Evolutionary conservation across 2,329 filamentous ascomycete species (phyloP).

Genomic region (Cephalotrichum gorgonifer): DNA sequence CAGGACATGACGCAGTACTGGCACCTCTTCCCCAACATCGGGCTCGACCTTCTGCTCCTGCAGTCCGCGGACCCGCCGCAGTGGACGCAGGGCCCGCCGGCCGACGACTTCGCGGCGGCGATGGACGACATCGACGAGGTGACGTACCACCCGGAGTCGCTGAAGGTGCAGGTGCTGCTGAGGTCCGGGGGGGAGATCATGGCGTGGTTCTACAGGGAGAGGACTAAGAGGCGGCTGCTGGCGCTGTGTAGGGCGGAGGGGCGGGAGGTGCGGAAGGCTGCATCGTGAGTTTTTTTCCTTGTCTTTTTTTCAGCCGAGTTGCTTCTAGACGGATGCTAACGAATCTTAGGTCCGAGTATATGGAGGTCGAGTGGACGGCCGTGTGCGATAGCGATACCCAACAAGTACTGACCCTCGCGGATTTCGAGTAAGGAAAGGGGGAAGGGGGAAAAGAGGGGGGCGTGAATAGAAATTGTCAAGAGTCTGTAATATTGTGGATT

Average conservation of each 20-base stretch:
- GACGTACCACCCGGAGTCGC: constrained; percentile 28
- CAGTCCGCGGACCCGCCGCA: constrained; percentile 28
- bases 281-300: constrained; percentile 19
- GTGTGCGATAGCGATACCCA: not conserved
- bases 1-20: constrained; percentile 42
- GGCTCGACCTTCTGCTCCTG: constrained; percentile 41
- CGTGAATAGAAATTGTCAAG: too few relatives aligned
- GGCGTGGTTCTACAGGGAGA: constrained; percentile 39
- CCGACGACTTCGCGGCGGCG: constrained; percentile 38
- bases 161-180: constrained; percentile 27
- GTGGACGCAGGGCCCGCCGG: constrained; percentile 40
- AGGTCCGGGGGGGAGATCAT: constrained; percentile 31
- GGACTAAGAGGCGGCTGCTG: constrained; percentile 42
- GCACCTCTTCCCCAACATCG: constrained; percentile 24
- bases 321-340: not conserved
- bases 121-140: constrained; percentile 35
- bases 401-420: not conserved
- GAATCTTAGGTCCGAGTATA: not conserved
- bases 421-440: not conserved
- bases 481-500: too few relatives aligned
- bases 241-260: constrained; percentile 32
- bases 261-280: constrained; percentile 26
- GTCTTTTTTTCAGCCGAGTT: not conserved
- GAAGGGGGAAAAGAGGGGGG: too few relatives aligned
- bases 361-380: not conserved